A percentile compares a stretch with the other conserved stretches of the same genome.
phyloP scores from a whole-genome alignment of 2,329 filamentous ascomycete genomes.

The Fusarium nygamai region DNA sequence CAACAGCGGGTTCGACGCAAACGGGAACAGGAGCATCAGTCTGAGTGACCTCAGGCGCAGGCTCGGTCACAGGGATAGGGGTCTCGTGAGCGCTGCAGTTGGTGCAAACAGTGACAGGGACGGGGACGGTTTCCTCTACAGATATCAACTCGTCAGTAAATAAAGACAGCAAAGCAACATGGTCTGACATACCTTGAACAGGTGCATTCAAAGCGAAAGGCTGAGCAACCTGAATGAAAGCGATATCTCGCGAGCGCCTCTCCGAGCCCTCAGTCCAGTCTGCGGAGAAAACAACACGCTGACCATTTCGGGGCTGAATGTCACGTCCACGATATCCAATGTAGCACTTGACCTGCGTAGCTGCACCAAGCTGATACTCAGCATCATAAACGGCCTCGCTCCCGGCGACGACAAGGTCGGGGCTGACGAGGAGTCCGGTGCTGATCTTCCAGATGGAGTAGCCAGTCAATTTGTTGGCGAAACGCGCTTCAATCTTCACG shows the following conservation, averaged over 20 bases:
- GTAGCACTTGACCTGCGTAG: constrained; percentile 46
- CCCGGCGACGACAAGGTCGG: constrained; percentile 20
- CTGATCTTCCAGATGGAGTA: constrained; percentile 33
- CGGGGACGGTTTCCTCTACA: fast-evolving
- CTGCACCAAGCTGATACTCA: constrained; percentile 30
- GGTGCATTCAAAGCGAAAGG: too few species aligned
- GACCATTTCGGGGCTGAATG: not conserved
- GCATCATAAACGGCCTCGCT: constrained; percentile 38
- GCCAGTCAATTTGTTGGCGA: constrained; percentile 6
- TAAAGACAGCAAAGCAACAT: too few species aligned
- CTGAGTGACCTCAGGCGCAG: not conserved
- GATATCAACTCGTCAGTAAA: too few species aligned
- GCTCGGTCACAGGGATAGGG: not conserved
- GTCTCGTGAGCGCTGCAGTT: not conserved
- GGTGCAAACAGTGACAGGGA: not conserved
- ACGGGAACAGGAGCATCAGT: too few species aligned
- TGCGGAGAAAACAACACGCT: constrained; percentile 27
- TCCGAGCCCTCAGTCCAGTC: constrained; percentile 32
- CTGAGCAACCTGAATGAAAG: constrained; percentile 38
- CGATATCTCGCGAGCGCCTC: constrained; percentile 35
- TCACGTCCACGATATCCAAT: constrained; percentile 44
- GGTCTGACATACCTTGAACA: too few species aligned
- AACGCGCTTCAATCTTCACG: constrained; percentile 31
- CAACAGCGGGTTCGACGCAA: not conserved
- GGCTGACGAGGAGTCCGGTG: constrained; percentile 19